A percentile compares a stretch with the other conserved stretches of the same genome.
These are phyloP conservation scores for Paecilomyces dactylethromorphus DNA, from an alignment of 2,329 filamentous ascomycete species.

Conservation along the genomic window DNA sequence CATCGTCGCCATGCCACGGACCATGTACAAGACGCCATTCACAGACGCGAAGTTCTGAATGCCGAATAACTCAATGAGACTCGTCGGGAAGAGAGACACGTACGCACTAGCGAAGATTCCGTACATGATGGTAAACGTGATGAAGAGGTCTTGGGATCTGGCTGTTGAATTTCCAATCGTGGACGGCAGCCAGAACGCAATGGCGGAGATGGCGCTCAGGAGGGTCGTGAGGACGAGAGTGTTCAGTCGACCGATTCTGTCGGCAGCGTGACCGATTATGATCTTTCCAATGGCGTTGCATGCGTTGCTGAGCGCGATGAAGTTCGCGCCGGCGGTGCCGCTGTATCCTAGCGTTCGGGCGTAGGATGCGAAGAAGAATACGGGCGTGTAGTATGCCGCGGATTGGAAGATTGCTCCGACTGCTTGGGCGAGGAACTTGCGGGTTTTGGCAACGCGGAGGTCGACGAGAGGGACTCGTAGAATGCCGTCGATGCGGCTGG, in stretches of 20 bases:
- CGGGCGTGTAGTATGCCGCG: slow-evolving; percentile 33
- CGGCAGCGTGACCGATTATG: slow-evolving; percentile 32
- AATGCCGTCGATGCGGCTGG: slow-evolving; percentile 12
- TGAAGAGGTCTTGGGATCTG: slow-evolving; percentile 20
- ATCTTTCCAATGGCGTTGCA: slow-evolving; percentile 35
- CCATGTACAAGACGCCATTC: slow-evolving; percentile 32
- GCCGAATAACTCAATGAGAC: slow-evolving; percentile 33
- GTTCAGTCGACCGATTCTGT: slow-evolving; percentile 35
- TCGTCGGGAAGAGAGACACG: slow-evolving; percentile 32
- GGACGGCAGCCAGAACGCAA: slow-evolving; percentile 20
- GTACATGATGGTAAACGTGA: slow-evolving; percentile 27
- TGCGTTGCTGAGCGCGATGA: slow-evolving; percentile 37
- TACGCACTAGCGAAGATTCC: slow-evolving; percentile 34
- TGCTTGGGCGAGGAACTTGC: slow-evolving; percentile 30
- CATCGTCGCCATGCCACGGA: slow-evolving; percentile 30
- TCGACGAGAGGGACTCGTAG: slow-evolving; percentile 22
- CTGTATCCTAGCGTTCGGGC: slow-evolving; percentile 34
- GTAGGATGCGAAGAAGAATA: slow-evolving; percentile 36
- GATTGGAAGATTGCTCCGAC: slow-evolving; percentile 31
- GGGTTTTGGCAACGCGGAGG: slow-evolving; percentile 17
- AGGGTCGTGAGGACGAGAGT: slow-evolving; percentile 28
- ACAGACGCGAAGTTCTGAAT: slow-evolving; percentile 30
- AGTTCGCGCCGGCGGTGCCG: slow-evolving; percentile 28
- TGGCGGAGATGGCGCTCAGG: slow-evolving; percentile 22
- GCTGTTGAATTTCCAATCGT: slow-evolving; percentile 10